Evolutionary conservation across 2,329 filamentous ascomycete species (phyloP).

Genomic region (Colletotrichum magnum): DNA sequence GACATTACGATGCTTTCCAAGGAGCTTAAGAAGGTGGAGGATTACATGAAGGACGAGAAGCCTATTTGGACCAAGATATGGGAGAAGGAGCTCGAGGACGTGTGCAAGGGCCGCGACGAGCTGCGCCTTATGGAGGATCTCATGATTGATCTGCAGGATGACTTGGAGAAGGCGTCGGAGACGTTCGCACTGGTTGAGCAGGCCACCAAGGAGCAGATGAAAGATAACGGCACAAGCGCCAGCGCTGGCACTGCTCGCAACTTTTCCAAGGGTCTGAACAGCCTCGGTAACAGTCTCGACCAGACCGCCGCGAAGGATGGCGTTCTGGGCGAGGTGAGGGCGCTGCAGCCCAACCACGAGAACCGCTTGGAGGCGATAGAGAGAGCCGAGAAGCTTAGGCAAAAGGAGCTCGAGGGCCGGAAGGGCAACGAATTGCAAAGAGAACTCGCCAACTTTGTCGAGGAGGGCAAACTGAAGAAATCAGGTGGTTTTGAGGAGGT

Average conservation of each 20-base stretch:
- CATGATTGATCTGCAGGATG: slow-evolving; percentile 90
- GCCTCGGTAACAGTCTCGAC: slow-evolving; percentile 71
- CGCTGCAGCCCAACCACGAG: slow-evolving; percentile 94
- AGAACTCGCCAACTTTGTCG: slow-evolving; percentile 87
- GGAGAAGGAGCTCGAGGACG: slow-evolving; percentile 96
- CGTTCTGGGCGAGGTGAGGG: slow-evolving; percentile 92
- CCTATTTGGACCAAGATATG: slow-evolving; percentile 99
- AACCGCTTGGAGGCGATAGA: slow-evolving; percentile 95
- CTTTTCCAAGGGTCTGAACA: slow-evolving; percentile 67
- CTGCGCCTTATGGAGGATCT: slow-evolving; percentile 97
- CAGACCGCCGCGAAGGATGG: slow-evolving; percentile 89
- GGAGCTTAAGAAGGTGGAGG: slow-evolving; percentile 94
- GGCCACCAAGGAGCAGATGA: slow-evolving; percentile 97
- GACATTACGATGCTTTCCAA: slow-evolving; percentile 86
- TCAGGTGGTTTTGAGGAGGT: slow-evolving; percentile 95
- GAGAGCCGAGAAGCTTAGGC: slow-evolving; percentile 91
- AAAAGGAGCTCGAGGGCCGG: slow-evolving; percentile 87
- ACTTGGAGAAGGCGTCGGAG: slow-evolving; percentile 93
- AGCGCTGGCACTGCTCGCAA: slow-evolving; percentile 67
- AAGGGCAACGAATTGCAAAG: slow-evolving; percentile 83
- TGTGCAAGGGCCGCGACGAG: slow-evolving; percentile 95
- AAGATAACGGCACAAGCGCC: slow-evolving; percentile 72
- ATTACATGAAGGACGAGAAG: slow-evolving; percentile 91
- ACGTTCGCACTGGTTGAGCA: slow-evolving; percentile 97
- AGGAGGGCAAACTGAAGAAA: slow-evolving; percentile 94